Evolutionary conservation across 495 filamentous ascomycete species (phyloP).

Genomic region (Annulohypoxylon bovei): DNA sequence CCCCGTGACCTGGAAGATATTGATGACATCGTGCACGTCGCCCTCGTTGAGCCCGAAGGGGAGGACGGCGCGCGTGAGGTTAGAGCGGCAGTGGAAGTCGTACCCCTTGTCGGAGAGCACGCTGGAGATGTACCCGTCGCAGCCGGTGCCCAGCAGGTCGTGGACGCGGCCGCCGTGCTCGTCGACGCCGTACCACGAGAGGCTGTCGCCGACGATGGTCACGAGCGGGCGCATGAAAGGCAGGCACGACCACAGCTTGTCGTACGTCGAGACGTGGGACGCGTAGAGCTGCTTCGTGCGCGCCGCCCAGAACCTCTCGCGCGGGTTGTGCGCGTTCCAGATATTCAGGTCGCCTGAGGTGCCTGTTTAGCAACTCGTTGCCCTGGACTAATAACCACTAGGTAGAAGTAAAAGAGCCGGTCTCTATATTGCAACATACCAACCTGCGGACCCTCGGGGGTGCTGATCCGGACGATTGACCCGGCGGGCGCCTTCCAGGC

Average conservation of each 20-base stretch:
- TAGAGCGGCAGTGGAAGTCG: slow-evolving; percentile 85
- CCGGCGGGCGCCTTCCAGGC: slow-evolving; percentile 72
- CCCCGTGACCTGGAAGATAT: slow-evolving; percentile 84
- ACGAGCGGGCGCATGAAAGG: slow-evolving; percentile 79
- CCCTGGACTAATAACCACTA: not conserved
- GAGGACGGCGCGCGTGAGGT: slow-evolving; percentile 75
- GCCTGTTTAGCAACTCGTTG: slow-evolving; percentile 9
- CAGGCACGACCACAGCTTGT: slow-evolving; percentile 79
- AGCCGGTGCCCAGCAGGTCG: slow-evolving; percentile 80
- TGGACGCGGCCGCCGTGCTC: slow-evolving; percentile 69
- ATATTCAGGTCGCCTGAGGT: slow-evolving; percentile 75
- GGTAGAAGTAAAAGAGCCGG: not conserved
- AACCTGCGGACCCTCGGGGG: slow-evolving; percentile 78
- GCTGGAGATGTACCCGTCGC: slow-evolving; percentile 78
- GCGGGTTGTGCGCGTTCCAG: slow-evolving; percentile 78
- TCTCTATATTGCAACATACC: slow-evolving; percentile 40
- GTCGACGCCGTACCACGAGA: slow-evolving; percentile 64
- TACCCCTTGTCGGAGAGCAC: slow-evolving; percentile 66
- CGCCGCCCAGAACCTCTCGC: slow-evolving; percentile 81
- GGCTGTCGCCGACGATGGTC: slow-evolving; percentile 75
- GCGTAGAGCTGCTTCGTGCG: slow-evolving; percentile 81
- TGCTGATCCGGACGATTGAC: slow-evolving; percentile 74
- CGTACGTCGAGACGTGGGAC: slow-evolving; percentile 72
- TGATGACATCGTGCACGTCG: slow-evolving; percentile 83
- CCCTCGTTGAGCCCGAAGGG: slow-evolving; percentile 73